Evolutionary conservation across 2,329 filamentous ascomycete genomes (phyloP).

Genomic region (Fusarium brachygibbosum): DNA sequence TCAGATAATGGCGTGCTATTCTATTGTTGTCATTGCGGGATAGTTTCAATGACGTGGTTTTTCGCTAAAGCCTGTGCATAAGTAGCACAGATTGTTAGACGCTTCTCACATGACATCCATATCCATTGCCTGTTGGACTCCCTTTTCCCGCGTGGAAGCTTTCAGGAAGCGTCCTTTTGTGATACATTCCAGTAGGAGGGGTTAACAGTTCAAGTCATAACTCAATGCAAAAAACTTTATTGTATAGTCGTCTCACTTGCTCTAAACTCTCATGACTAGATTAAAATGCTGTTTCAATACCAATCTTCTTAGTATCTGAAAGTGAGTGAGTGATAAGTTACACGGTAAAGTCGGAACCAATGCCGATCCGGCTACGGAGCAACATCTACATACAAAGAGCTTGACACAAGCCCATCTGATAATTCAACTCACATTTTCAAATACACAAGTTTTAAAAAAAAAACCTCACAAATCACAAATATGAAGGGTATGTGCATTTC

Average conservation of each 20-base stretch:
- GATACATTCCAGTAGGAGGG: background rate
- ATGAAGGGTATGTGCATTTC: constrained; percentile 46
- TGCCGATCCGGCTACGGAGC: constrained; percentile 39
- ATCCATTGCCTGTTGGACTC: background rate
- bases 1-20: background rate
- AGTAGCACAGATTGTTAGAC: constrained; percentile 11
- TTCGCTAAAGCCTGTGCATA: constrained; percentile 33
- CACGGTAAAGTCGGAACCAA: constrained; percentile 33
- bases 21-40: background rate
- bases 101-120: constrained; percentile 43
- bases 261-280: background rate
- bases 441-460: background rate
- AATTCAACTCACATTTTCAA: constrained; percentile 9
- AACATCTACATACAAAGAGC: constrained; percentile 21
- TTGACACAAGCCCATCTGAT: constrained; percentile 20
- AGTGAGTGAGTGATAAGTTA: constrained; percentile 5
- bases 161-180: constrained; percentile 5
- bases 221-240: background rate
- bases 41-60: constrained; percentile 34
- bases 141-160: constrained; percentile 3
- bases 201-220: background rate
- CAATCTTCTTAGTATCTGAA: background rate
- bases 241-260: background rate
- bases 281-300: background rate
- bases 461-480: constrained; percentile 7